Conservation (phyloP, 352 stramenopile genomes). For the Phytophthora pluvialis region DNA sequence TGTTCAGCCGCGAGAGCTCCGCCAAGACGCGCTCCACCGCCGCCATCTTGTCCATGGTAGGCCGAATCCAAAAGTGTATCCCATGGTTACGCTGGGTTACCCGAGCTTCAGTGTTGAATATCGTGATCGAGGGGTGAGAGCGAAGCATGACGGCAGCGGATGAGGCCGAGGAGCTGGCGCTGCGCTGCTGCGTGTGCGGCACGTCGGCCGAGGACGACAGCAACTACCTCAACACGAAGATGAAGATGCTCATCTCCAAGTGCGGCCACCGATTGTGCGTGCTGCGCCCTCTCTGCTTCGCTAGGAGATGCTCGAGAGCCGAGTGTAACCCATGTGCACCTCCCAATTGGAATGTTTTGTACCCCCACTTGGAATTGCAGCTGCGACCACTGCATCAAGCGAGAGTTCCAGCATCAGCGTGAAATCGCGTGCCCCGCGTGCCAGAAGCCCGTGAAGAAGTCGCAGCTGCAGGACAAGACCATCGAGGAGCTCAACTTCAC, state of each 20-base stretch:
- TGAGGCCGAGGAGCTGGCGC: constrained; percentile 74
- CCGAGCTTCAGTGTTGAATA: not conserved
- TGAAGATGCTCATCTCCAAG: constrained; percentile 93
- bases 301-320: not conserved
- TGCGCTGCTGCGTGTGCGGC: constrained; percentile 89
- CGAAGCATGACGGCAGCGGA: constrained; percentile 43
- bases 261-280: constrained; percentile 90
- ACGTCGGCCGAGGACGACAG: constrained; percentile 86
- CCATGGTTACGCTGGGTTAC: not conserved
- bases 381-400: constrained; percentile 88
- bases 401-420: constrained; percentile 88
- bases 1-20: constrained; percentile 49
- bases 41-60: constrained; percentile 23
- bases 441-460: constrained; percentile 89
- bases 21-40: constrained; percentile 45
- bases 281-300: not conserved
- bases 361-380: constrained; percentile 32
- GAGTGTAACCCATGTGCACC: constrained; percentile 11
- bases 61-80: not conserved
- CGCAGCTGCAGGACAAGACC: constrained; percentile 88
- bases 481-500: constrained; percentile 90
- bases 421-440: constrained; percentile 86
- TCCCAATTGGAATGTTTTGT: constrained; percentile 5
- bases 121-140: constrained; percentile 5
- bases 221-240: constrained; percentile 92